Evolutionary conservation across 805 yeast genomes (phyloP).

Genomic region (Saccharomycopsis microspora): DNA sequence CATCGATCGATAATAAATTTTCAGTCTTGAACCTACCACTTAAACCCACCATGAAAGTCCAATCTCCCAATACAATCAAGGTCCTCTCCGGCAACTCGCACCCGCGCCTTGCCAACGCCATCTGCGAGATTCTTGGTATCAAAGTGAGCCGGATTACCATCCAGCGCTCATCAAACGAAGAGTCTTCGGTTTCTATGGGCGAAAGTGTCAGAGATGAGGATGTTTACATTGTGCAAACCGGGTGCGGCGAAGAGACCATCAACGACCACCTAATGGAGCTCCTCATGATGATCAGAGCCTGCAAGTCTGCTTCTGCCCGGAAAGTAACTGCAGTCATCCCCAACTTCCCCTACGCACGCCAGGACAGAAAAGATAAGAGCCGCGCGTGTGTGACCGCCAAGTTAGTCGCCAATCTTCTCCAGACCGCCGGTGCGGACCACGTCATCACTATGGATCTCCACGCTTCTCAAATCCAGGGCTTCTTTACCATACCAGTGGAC

Average conservation of each 20-base stretch:
- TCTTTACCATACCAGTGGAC: conserved; percentile 75
- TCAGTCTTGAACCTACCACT: background rate
- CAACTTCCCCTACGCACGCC: conserved; percentile 81
- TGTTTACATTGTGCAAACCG: conserved; percentile 71
- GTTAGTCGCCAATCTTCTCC: conserved; percentile 70
- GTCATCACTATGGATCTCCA: conserved; percentile 82
- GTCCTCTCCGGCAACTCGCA: conserved; percentile 29
- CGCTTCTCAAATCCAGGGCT: conserved; percentile 85
- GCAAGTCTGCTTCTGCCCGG: conserved; percentile 74
- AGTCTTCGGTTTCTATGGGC: conserved; percentile 79
- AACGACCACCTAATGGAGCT: conserved; percentile 68
- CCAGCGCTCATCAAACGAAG: conserved; percentile 76
- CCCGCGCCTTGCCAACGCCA: conserved; percentile 66
- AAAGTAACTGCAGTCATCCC: conserved; percentile 77
- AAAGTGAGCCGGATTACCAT: conserved; percentile 68
- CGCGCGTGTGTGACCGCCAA: conserved; percentile 83
- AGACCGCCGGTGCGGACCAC: conserved; percentile 80
- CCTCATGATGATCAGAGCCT: conserved; percentile 70
- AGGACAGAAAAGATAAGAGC: conserved; percentile 75
- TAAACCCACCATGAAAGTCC: conserved; percentile 2
- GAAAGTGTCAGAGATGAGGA: conserved; percentile 89
- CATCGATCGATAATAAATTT: too few relatives aligned
- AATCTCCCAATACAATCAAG: conserved; percentile 14
- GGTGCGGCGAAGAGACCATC: conserved; percentile 57
- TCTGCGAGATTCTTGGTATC: conserved; percentile 54